Conservation (phyloP, 2,329 filamentous ascomycete species). For the Paecilomyces sp. region DNA sequence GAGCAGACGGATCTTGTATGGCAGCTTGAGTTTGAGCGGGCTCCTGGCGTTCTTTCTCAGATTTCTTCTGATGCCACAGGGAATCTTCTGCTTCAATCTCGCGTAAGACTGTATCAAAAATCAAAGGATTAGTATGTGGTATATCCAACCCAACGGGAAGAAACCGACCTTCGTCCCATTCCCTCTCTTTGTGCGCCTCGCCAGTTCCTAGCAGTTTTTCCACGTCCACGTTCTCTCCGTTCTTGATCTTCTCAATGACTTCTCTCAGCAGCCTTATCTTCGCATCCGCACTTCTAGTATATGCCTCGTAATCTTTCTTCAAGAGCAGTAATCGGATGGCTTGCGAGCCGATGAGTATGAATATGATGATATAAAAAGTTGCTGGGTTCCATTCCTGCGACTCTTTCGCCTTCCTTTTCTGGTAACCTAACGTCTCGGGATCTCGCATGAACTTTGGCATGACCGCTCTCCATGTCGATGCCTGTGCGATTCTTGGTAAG, state of each 20-base stretch:
- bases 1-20: not conserved
- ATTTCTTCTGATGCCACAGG: constrained; percentile 24
- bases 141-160: not conserved
- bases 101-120: constrained; percentile 21
- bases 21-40: not conserved
- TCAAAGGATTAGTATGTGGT: constrained; percentile 5
- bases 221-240: constrained; percentile 65
- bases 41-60: constrained; percentile 4
- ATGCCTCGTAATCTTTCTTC: constrained; percentile 66
- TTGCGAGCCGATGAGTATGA: constrained; percentile 86
- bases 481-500: constrained; percentile 46
- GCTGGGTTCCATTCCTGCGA: constrained; percentile 70
- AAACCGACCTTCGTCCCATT: constrained; percentile 76
- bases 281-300: constrained; percentile 68
- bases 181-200: constrained; percentile 63
- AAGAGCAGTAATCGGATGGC: constrained; percentile 86
- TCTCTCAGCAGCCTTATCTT: constrained; percentile 71
- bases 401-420: constrained; percentile 30
- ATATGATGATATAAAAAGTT: constrained; percentile 75
- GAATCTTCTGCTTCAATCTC: constrained; percentile 36
- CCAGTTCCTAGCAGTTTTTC: constrained; percentile 75
- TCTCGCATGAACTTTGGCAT: constrained; percentile 53
- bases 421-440: constrained; percentile 21
- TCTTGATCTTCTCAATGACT: constrained; percentile 40
- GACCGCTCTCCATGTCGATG: constrained; percentile 62